Evolutionary conservation across 805 yeast species (phyloP), one percentile per base, ranked within the genome.

Genomic region (Blastobotrys americana): DNA sequence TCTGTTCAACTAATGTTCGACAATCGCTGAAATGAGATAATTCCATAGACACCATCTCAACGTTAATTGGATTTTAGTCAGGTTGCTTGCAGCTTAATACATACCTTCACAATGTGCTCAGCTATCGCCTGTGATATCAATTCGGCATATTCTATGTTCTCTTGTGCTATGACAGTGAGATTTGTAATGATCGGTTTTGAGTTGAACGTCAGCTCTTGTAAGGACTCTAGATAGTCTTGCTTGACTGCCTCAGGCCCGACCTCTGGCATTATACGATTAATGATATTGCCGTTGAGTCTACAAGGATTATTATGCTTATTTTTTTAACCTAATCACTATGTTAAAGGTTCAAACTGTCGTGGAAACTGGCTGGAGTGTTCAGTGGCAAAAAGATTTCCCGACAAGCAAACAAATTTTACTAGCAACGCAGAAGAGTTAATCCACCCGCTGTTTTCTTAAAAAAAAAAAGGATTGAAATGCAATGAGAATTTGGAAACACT

Each of bases 131-230:
- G 76, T 15, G 84, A 77, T 36, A 93, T 84, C 40, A 81, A 84
- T 43, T 77, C 76, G 5, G 97, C 96, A 44, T 76, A 78, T 37
- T 76, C 74, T 17, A 78, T 73, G 60, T 87, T 86, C 59, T 93
- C 97, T 54, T 78, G 84, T 2, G 98, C 97, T 43, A 88, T 76
- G 34, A 77, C 72, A 5, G 97, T 93, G 56, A 89, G 71, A 37
- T 79, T 83, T 34, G 84, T 82, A 48, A 93, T 93, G 44, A 89
- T 84, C 8, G 97, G 97, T 47, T 87, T 73, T 5, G 96, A 86
- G 63, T 88, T 89, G 66, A 83, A 82, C 3, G 95, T 86, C 48
- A 93, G 70, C 46, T 85, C 93, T 19, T 49, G 42, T 35, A 90
- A 69, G 25, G 88, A 78, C 51, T 74, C 75, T 35, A 74, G 73